phyloP scores from a whole-genome alignment of 352 stramenopile species.

The Globisporangium rhizosaccharum region DNA sequence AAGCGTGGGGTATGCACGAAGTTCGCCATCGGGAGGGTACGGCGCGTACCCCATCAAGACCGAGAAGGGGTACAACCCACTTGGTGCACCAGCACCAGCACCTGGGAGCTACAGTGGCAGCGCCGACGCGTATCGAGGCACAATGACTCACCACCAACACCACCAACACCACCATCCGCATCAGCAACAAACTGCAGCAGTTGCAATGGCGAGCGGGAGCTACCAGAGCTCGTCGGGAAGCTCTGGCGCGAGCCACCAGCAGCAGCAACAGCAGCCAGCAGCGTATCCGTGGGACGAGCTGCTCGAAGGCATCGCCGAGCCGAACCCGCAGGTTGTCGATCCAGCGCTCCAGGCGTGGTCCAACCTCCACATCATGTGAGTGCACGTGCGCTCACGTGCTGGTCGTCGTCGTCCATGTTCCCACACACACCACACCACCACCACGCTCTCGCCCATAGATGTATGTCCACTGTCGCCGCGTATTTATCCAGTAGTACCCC shows the following conservation, averaged over 20 bases:
- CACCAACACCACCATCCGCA: conserved; percentile 3
- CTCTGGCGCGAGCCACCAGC: not conserved
- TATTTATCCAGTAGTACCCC: no score
- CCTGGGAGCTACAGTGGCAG: not conserved
- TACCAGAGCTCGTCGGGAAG: conserved; percentile 13
- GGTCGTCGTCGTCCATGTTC: not conserved
- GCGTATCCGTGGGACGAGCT: conserved; percentile 63
- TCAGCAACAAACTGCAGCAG: not conserved
- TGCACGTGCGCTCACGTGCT: not conserved
- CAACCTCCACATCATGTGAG: conserved; percentile 68
- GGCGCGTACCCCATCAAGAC: conserved; percentile 10
- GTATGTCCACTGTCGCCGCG: no score
- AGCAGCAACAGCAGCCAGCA: not conserved
- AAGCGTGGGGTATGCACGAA: conserved; percentile 6
- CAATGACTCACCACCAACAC: conserved; percentile 3
- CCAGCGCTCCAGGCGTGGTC: conserved; percentile 61
- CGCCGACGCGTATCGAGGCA: conserved; percentile 4
- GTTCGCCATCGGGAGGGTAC: conserved; percentile 1
- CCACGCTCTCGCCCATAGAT: no score
- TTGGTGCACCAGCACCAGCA: conserved; percentile 7
- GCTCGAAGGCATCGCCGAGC: conserved; percentile 65
- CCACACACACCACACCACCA: no score
- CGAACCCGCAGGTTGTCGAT: conserved; percentile 34
- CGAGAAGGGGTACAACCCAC: conserved; percentile 4
- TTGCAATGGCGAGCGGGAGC: not conserved